Conservation (phyloP, 768 basidiomycete species). For the Inosperma sp. region DNA sequence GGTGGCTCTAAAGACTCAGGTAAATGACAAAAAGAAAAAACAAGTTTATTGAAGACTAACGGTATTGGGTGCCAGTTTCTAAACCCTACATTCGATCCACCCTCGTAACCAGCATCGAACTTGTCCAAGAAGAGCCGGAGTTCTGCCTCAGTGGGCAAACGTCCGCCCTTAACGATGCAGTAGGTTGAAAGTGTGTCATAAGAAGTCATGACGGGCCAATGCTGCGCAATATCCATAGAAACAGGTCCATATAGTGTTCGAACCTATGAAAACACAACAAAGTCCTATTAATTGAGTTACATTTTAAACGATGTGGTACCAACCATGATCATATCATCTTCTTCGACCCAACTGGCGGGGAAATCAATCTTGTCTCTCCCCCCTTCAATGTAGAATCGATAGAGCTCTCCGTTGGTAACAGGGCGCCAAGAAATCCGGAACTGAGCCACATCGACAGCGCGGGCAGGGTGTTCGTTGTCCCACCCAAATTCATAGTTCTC, state of each 20-base stretch:
- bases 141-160: conserved; percentile 89
- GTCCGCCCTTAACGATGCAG: conserved; percentile 84
- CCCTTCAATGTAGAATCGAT: conserved; percentile 49
- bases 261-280: conserved; percentile 43
- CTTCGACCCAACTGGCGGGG: conserved; percentile 73
- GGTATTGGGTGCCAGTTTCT: conserved; percentile 92
- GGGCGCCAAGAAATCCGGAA: conserved; percentile 85
- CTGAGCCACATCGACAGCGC: conserved; percentile 51
- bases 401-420: conserved; percentile 85
- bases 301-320: conserved; percentile 11
- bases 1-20: conserved; percentile 50
- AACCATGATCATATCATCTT: conserved; percentile 48
- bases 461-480: conserved; percentile 87
- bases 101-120: conserved; percentile 69
- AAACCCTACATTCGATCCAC: conserved; percentile 80
- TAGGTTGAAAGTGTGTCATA: conserved; percentile 76
- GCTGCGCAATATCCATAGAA: conserved; percentile 62
- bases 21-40: not conserved
- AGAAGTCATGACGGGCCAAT: conserved; percentile 85
- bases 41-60: conserved; percentile 45
- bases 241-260: conserved; percentile 88
- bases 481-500: conserved; percentile 76
- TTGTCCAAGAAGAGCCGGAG: conserved; percentile 73
- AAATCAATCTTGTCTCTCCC: conserved; percentile 44
- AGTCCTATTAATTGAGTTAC: not conserved